A percentile compares a stretch with the other conserved stretches of the same genome.
phyloP scores from a whole-genome alignment of 768 basidiomycete species.

The Lactarius sp. region DNA sequence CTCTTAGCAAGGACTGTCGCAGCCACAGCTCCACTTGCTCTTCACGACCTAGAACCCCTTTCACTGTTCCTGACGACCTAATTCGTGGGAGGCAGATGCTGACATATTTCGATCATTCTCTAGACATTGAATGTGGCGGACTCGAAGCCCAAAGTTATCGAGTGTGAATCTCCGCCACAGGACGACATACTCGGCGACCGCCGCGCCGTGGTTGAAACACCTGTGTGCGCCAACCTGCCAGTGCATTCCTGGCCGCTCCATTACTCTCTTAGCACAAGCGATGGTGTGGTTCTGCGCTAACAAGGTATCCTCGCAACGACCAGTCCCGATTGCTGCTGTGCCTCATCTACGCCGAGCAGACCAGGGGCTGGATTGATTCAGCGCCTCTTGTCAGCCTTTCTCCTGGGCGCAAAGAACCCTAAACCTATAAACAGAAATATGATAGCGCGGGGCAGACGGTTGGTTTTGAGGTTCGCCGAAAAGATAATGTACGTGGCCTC shows the following conservation, averaged over 20 bases:
- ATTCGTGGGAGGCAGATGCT: neutral
- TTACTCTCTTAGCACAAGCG: neutral
- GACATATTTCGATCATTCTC: conserved; percentile 4
- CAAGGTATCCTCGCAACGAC: conserved; percentile 21
- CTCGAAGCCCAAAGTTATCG: neutral
- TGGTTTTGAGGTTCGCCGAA: neutral
- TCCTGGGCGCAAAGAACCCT: conserved; percentile 8
- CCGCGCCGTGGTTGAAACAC: neutral
- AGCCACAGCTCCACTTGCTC: neutral
- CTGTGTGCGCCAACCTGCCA: neutral
- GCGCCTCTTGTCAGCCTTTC: conserved; percentile 1
- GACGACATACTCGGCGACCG: neutral
- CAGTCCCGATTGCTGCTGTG: neutral
- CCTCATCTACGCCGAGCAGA: neutral
- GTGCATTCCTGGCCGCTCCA: conserved; percentile 15
- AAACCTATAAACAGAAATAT: neutral
- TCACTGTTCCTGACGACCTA: conserved; percentile 11
- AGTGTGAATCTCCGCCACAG: neutral
- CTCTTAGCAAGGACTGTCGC: neutral
- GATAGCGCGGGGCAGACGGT: neutral
- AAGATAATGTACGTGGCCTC: neutral
- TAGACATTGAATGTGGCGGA: neutral
- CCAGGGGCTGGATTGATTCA: neutral
- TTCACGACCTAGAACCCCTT: conserved; percentile 19
- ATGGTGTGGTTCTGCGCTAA: neutral